phyloP scores from a whole-genome alignment of 139 green algal species.

The Tetradesmus lagerheimii region DNA sequence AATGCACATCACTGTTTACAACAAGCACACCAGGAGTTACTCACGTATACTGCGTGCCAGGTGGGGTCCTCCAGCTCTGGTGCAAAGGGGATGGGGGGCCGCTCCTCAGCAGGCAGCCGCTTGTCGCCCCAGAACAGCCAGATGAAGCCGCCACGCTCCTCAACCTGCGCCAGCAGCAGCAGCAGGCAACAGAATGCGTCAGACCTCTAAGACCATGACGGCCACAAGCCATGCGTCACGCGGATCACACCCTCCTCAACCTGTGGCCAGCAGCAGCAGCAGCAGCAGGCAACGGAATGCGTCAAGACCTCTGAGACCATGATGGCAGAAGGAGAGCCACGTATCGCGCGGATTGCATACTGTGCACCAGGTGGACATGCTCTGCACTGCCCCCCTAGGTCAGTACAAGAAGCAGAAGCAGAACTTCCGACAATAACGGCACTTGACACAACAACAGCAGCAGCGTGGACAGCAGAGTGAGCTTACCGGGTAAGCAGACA shows the following conservation, averaged over 20 bases:
- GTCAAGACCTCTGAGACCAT: too few relatives aligned
- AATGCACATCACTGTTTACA: too few relatives aligned
- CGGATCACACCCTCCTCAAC: too few relatives aligned
- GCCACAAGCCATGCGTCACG: too few relatives aligned
- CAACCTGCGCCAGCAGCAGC: slow-evolving; percentile 18
- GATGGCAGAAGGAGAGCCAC: too few relatives aligned
- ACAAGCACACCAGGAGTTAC: neutral
- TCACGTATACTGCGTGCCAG: slow-evolving; percentile 79
- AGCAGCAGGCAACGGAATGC: too few relatives aligned
- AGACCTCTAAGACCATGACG: too few relatives aligned
- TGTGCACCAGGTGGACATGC: too few relatives aligned
- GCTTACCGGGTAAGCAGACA: slow-evolving; percentile 73
- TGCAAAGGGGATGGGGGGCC: slow-evolving; percentile 79
- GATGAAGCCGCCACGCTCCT: slow-evolving; percentile 80
- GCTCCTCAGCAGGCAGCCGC: slow-evolving; percentile 74
- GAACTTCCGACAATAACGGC: neutral
- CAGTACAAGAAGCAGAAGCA: neutral
- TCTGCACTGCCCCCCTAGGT: too few relatives aligned
- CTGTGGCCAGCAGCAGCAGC: too few relatives aligned
- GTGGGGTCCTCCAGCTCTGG: slow-evolving; percentile 81
- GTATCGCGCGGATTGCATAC: too few relatives aligned
- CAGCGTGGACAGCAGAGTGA: neutral
- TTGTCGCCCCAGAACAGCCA: slow-evolving; percentile 87
- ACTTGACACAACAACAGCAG: neutral
- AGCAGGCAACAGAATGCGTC: neutral